Percentiles rank a stretch among this genome's conserved stretches.
Evolutionary conservation across 2,329 filamentous ascomycete species (phyloP).

Genomic region (Periglandula ipomoeae): DNA sequence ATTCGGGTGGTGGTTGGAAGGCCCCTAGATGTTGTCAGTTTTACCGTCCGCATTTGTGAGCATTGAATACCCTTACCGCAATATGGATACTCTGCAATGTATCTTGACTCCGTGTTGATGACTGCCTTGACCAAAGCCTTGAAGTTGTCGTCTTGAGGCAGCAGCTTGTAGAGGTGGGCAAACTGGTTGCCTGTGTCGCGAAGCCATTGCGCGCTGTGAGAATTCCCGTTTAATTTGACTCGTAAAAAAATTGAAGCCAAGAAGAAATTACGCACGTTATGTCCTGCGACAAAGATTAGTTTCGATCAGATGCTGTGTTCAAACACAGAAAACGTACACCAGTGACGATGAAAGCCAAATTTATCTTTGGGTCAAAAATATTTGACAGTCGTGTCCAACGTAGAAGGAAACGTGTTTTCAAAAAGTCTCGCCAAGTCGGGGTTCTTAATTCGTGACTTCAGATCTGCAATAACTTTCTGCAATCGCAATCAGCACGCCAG

Average conservation of each 20-base stretch:
- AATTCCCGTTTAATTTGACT: background rate
- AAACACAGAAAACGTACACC: slow-evolving; percentile 61
- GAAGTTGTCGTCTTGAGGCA: slow-evolving; percentile 48
- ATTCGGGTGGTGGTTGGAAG: slow-evolving; percentile 77
- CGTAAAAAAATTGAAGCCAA: too few species aligned
- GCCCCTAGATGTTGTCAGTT: slow-evolving; percentile 47
- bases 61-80: too few species aligned
- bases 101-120: slow-evolving; percentile 63
- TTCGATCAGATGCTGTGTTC: too few species aligned
- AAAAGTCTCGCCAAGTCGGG: slow-evolving; percentile 69
- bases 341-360: slow-evolving; percentile 70
- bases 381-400: slow-evolving; percentile 70
- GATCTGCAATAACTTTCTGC: slow-evolving; percentile 20
- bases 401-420: slow-evolving; percentile 77
- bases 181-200: slow-evolving; percentile 73
- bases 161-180: slow-evolving; percentile 55
- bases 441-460: slow-evolving; percentile 32
- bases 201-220: slow-evolving; percentile 49
- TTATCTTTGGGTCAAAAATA: slow-evolving; percentile 60
- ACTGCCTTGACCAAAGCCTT: slow-evolving; percentile 60
- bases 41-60: too few species aligned
- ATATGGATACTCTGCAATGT: slow-evolving; percentile 62
- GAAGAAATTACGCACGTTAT: slow-evolving; percentile 13
- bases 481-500: background rate
- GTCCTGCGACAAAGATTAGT: slow-evolving; percentile 9